phyloP scores from a whole-genome alignment of 1,139 yeast species.

The Yarrowia galli region DNA sequence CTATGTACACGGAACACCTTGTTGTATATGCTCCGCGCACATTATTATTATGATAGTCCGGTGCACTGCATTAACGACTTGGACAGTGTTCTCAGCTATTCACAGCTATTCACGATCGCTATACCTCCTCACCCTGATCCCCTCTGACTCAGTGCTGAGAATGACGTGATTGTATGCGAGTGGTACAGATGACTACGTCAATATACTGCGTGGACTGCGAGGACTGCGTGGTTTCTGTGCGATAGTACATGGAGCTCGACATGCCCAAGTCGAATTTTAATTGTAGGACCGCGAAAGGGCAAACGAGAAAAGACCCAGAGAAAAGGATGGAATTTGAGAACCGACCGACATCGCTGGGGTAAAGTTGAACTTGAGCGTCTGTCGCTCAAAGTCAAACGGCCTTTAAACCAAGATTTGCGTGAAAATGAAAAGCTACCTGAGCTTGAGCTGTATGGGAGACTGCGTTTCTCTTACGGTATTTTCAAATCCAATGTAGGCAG shows the following conservation, averaged over 20 bases:
- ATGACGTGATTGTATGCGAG: slow-evolving; percentile 24
- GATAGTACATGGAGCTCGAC: slow-evolving; percentile 22
- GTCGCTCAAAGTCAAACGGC: slow-evolving; percentile 25
- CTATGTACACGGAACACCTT: no score
- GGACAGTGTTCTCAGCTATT: no score
- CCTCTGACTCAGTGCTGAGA: slow-evolving; percentile 18
- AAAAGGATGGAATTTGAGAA: not conserved
- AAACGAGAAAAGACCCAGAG: not conserved
- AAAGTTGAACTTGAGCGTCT: not conserved
- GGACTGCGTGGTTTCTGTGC: slow-evolving; percentile 26
- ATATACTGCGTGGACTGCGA: slow-evolving; percentile 7
- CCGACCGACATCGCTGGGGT: slow-evolving; percentile 18
- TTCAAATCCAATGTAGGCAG: not conserved
- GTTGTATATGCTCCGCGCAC: no score
- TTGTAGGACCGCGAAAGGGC: not conserved
- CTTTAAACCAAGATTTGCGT: slow-evolving; percentile 27
- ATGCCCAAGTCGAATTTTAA: not conserved
- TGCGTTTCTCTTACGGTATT: not conserved
- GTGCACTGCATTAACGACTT: no score
- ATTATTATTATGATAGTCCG: no score
- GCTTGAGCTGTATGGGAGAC: no score
- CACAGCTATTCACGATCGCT: not conserved
- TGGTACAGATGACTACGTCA: slow-evolving; percentile 23
- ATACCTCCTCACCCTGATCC: no score
- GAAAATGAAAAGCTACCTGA: slow-evolving; percentile 24